phyloP scores from a whole-genome alignment of 1,139 yeast species.

The Diutina siamensis region DNA sequence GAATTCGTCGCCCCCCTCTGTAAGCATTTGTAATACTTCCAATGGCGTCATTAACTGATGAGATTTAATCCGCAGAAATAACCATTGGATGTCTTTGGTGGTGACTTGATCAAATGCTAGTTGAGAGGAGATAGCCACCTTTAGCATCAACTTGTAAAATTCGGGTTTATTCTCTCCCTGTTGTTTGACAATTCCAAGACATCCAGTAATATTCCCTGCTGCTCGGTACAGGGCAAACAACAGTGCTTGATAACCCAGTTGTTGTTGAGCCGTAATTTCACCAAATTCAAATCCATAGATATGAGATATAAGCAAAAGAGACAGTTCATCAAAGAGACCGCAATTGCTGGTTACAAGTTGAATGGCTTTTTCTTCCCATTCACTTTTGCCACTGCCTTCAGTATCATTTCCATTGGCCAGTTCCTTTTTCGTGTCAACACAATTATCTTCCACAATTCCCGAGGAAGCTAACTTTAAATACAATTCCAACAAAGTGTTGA shows the following conservation, averaged over 20 bases:
- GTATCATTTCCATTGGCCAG: background rate
- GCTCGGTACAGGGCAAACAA: slow-evolving; percentile 54
- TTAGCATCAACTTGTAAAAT: slow-evolving; percentile 54
- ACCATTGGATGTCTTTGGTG: slow-evolving; percentile 33
- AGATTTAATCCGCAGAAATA: slow-evolving; percentile 44
- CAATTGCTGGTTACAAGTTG: slow-evolving; percentile 34
- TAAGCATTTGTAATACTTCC: slow-evolving; percentile 61
- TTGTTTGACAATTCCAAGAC: slow-evolving; percentile 43
- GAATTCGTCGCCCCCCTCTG: slow-evolving; percentile 36
- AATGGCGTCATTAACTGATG: slow-evolving; percentile 56
- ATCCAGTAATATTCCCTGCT: slow-evolving; percentile 44
- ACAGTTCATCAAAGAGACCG: slow-evolving; percentile 40
- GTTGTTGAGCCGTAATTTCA: slow-evolving; percentile 24
- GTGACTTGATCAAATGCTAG: slow-evolving; percentile 43
- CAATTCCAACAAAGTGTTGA: slow-evolving; percentile 73
- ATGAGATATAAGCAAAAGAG: slow-evolving; percentile 56
- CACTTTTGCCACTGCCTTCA: slow-evolving; percentile 7
- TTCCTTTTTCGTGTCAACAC: slow-evolving; percentile 15
- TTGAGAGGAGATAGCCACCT: slow-evolving; percentile 50
- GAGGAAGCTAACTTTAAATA: slow-evolving; percentile 51
- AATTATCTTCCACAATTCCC: too few relatives aligned
- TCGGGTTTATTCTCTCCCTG: slow-evolving; percentile 56
- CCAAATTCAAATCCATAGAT: slow-evolving; percentile 47
- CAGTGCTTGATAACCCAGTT: slow-evolving; percentile 46
- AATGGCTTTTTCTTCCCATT: slow-evolving; percentile 61